These are phyloP conservation scores for Xylariaceae sp. DNA, from an alignment of 2,329 filamentous ascomycete species.

Conservation along the genomic window DNA sequence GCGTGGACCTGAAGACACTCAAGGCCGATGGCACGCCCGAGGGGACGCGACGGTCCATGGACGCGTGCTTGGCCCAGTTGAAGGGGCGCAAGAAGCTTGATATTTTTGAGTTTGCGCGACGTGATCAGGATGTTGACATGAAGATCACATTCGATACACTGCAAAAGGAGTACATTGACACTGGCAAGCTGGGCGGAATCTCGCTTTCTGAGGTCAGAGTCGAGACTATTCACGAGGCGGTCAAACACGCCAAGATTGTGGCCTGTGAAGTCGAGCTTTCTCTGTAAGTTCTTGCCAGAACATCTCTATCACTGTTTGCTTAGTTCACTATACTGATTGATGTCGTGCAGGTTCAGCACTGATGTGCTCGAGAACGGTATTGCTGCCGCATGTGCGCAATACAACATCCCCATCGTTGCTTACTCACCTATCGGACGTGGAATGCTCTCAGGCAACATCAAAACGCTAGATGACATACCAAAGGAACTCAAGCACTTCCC, in stretches of 20 bases:
- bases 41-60: conserved; percentile 44
- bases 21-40: conserved; percentile 42
- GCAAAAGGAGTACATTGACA: conserved; percentile 34
- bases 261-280: conserved; percentile 36
- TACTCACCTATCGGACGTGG: conserved; percentile 66
- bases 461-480: conserved; percentile 49
- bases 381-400: conserved; percentile 50
- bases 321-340: conserved; percentile 9
- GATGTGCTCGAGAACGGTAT: conserved; percentile 26
- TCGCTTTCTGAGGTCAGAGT: conserved; percentile 36
- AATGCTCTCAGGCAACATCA: conserved; percentile 51
- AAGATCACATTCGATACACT: conserved; percentile 30
- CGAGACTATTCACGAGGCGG: conserved; percentile 33
- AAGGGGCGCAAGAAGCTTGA: conserved; percentile 47
- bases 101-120: conserved; percentile 49
- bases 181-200: conserved; percentile 36
- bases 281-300: conserved; percentile 17
- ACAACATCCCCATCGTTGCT: conserved; percentile 65
- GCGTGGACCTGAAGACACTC: conserved; percentile 26
- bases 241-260: conserved; percentile 29
- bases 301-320: background rate
- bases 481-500: conserved; percentile 43
- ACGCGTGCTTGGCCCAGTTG: conserved; percentile 38
- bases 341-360: conserved; percentile 15
- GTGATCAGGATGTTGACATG: conserved; percentile 38